Conservation (phyloP, 2,329 filamentous ascomycete genomes). For the Microcyclospora tardicrescens region DNA sequence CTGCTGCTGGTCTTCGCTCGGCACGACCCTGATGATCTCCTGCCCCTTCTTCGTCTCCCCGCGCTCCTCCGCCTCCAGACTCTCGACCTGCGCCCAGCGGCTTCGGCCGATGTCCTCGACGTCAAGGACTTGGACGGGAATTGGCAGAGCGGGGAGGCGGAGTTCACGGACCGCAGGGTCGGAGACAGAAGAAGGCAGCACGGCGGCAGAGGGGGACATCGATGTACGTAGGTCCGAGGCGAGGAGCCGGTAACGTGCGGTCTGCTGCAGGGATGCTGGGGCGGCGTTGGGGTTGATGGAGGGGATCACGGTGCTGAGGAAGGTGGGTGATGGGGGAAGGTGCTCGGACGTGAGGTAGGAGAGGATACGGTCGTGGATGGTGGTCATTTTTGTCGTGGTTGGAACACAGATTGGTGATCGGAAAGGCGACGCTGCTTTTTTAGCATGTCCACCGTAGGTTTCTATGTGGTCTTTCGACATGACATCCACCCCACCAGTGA, state of each 20-base stretch:
- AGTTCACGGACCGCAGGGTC: slow-evolving; percentile 43
- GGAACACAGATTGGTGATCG: background rate
- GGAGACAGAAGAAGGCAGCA: slow-evolving; percentile 47
- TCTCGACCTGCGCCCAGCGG: slow-evolving; percentile 78
- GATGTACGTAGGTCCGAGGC: slow-evolving; percentile 61
- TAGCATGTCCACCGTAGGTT: too few relatives aligned
- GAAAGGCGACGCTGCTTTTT: too few relatives aligned
- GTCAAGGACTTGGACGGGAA: slow-evolving; percentile 72
- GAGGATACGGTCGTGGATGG: background rate
- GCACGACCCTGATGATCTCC: slow-evolving; percentile 65
- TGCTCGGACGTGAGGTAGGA: slow-evolving; percentile 15
- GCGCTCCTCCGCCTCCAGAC: slow-evolving; percentile 58
- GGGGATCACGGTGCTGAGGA: slow-evolving; percentile 51
- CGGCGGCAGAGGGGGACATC: slow-evolving; percentile 30
- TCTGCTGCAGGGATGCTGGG: slow-evolving; percentile 60
- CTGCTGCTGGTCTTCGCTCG: slow-evolving; percentile 28
- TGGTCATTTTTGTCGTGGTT: background rate
- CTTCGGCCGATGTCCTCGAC: slow-evolving; percentile 70
- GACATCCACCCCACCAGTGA: too few relatives aligned
- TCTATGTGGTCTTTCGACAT: too few relatives aligned
- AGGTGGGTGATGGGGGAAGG: slow-evolving; percentile 43
- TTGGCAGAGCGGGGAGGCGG: slow-evolving; percentile 41
- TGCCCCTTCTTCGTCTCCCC: slow-evolving; percentile 64
- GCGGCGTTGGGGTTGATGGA: slow-evolving; percentile 45
- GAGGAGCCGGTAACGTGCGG: slow-evolving; percentile 68